Evolutionary conservation across 768 basidiomycete species (phyloP).

Genomic region (Hypholoma fasciculare): DNA sequence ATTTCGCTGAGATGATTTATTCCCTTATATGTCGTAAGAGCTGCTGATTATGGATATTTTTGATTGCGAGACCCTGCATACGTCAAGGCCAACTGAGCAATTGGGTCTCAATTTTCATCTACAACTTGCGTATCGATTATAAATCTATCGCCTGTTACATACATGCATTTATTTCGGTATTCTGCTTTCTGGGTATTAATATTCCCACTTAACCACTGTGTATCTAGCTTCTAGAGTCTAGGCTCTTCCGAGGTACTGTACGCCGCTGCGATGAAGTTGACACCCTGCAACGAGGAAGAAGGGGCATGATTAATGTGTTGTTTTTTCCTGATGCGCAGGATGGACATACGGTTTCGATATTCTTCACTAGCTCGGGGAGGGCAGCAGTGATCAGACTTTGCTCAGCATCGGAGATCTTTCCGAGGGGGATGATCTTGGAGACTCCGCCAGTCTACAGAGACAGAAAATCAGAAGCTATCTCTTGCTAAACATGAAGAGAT

Average conservation of each 20-base stretch:
- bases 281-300: slow-evolving; percentile 26
- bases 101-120: not conserved
- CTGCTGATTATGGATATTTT: too few relatives aligned
- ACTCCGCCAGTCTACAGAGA: slow-evolving; percentile 69
- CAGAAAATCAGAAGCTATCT: slow-evolving; percentile 3
- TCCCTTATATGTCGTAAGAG: too few relatives aligned
- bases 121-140: not conserved
- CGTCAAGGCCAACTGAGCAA: too few relatives aligned
- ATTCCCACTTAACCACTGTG: not conserved
- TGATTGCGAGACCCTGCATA: too few relatives aligned
- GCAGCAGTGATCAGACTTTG: slow-evolving; percentile 75
- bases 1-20: too few relatives aligned
- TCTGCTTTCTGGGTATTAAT: not conserved
- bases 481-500: not conserved
- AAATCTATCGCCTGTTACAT: not conserved
- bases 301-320: too few relatives aligned
- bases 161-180: not conserved
- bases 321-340: not conserved
- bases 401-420: slow-evolving; percentile 72
- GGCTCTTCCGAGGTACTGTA: slow-evolving; percentile 28
- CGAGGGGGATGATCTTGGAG: slow-evolving; percentile 79
- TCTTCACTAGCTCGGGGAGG: slow-evolving; percentile 72
- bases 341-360: slow-evolving; percentile 65
- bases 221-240: slow-evolving; percentile 16
- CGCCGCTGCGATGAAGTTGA: slow-evolving; percentile 34